Base-by-base conservation (phyloP, 2,329 filamentous ascomycete species). In the Ceratocystis ficicola region DNA sequence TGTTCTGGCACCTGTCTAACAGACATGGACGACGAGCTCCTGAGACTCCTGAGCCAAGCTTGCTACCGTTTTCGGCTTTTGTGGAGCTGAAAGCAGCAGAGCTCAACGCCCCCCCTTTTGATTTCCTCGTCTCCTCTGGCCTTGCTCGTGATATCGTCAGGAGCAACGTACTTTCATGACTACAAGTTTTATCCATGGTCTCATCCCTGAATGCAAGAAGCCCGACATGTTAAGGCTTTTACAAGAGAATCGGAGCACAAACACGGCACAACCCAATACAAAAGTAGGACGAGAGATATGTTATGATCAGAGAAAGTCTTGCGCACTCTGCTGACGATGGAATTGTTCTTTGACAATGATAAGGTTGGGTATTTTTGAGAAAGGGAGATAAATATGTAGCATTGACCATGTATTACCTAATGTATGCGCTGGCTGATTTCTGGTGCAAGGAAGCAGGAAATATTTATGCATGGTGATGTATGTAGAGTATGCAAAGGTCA, bases 381-480 rank as follows among this genome's bases (percentile, higher is more conserved):
- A 41, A 41, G 36, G 36, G 10, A 15, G 36, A n/a, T 50, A 22
- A 20, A 50, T 5, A 50, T 41, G 36, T 4, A 41, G 36, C 15
- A 28, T 25, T 25, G 48, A 25, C 4, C 6, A 52, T 52, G 48
- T 52, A 52, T 28, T 2, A 52, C 22, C 10, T 52, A 4, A 52
- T 52, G 22, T 52, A 64, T 64, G 63, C 44, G 48, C n/a, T 64
- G 63, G 63, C 63, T 32, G 20, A 36, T 30, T 57, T 20, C 15
- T 64, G 32, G 25, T 57, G 48, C 57, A 32, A 57, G 30, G 48
- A n/a, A 15, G 63, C 63, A 64, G 52, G 28, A 12, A 22, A 22
- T 50, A 50, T 52, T 57, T 52, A 64, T 64, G 63, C 63, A 64
- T 28, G 63, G 63, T 64, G 63, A 64, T 64, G 63, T 64, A 64